Base-by-base conservation (phyloP, 257 asterid genomes). In the Solanum pinnatisectum region DNA sequence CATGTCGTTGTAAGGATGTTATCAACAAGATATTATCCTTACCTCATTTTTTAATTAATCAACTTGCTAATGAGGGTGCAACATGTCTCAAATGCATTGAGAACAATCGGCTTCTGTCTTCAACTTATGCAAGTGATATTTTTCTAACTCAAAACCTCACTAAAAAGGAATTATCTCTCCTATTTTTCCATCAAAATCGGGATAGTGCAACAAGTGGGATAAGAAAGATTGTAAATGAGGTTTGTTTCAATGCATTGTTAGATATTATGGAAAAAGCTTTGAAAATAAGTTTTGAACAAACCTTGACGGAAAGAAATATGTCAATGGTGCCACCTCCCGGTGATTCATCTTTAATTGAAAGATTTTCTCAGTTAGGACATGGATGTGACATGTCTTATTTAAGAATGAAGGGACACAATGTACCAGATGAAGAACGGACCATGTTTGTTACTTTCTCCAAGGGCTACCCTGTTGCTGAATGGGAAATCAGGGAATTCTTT, bases 361-460 rank as follows among this genome's bases (percentile, higher is more conserved):
- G 35, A 72, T 36, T 90, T 76, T 86, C 91, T 40, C 33, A 87
- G 5, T 10, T 88, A 89, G 89, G 72, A 70, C 15, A 90, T 32
- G 73, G 42, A 25, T 59, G 86, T 37, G 71, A 59, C 18, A 35
- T 40, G 25, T 3, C 72, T 59, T 20, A 32, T 6, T 3, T 7
- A 83, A 36, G 40, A 40, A 39, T 27, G 8, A 37, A 14, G 8
- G 22, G 25, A 27, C 44, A 33, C 16, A 90, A 88, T 68, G n/a
- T 27, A 9, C 83, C 90, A 1, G 78, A 30, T 36, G 91, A 76
- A 71, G 91, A 89, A 15, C 86, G 95, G 78, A 92, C 96, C 40
- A 91, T 95, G 96, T 92, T 94, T 22, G 91, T 92, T 35, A 94
- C 96, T 3, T 95, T 94, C 87, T 94, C 98, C 6, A 92, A 91